Evolutionary conservation across 306 rosid genomes (phyloP).

Genomic region (Malus fusca): DNA sequence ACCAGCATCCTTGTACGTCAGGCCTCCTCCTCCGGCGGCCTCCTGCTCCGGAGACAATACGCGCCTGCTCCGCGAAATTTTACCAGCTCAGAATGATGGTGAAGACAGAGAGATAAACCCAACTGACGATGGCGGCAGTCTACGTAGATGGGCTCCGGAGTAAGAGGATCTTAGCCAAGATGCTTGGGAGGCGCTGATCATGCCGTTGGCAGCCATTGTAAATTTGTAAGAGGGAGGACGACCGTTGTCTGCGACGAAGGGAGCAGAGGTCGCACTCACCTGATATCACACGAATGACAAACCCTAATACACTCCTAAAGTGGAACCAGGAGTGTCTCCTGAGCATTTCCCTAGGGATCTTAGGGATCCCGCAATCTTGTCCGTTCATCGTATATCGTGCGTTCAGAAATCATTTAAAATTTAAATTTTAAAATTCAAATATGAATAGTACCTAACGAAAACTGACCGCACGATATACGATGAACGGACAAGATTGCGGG

Average conservation of each 20-base stretch:
- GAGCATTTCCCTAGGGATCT: too few species aligned
- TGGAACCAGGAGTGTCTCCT: too few species aligned
- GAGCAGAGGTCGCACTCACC: too few species aligned
- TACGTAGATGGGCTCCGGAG: background rate
- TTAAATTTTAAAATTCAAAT: too few species aligned
- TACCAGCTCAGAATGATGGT: background rate
- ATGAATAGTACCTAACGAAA: too few species aligned
- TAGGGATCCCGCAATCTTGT: too few species aligned
- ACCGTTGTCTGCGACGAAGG: background rate
- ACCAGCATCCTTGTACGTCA: constrained; percentile 82
- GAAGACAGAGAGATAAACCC: background rate
- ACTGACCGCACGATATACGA: too few species aligned
- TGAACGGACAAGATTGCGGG: too few species aligned
- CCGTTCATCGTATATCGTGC: too few species aligned
- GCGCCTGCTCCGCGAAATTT: background rate
- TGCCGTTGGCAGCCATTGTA: background rate
- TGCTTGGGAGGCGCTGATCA: background rate
- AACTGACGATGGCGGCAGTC: background rate
- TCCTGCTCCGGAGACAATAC: background rate
- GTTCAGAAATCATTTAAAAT: too few species aligned
- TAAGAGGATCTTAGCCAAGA: background rate
- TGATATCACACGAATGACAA: too few species aligned
- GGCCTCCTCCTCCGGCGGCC: constrained; percentile 15
- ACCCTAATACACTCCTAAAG: too few species aligned
- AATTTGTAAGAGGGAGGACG: background rate